Percentiles rank a stretch among this genome's conserved stretches.
Conservation (phyloP, 768 basidiomycete genomes). For the Mycena venus region DNA sequence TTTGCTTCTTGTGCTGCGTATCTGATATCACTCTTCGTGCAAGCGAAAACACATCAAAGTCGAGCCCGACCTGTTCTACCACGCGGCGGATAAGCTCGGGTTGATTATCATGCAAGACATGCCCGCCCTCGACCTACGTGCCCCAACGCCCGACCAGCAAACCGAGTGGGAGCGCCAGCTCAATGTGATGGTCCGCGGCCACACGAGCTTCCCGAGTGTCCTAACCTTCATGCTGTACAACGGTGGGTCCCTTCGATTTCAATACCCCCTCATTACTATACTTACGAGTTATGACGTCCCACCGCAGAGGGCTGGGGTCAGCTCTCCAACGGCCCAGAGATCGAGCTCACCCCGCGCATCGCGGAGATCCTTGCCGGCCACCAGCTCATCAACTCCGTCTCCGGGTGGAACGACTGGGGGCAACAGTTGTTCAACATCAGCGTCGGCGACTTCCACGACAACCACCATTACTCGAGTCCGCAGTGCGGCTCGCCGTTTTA, state of each 20-base stretch:
- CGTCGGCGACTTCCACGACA: not conserved
- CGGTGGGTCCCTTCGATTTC: not conserved
- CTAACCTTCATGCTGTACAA: constrained; percentile 10
- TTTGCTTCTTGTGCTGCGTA: not conserved
- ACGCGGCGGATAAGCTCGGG: not conserved
- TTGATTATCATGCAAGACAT: constrained; percentile 15
- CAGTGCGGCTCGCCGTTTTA: constrained; percentile 15
- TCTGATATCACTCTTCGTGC: not conserved
- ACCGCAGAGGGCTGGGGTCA: constrained; percentile 11
- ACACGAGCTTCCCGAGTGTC: constrained; percentile 6
- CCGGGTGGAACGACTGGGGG: constrained; percentile 5
- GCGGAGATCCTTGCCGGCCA: constrained; percentile 1
- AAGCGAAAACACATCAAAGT: constrained; percentile 14
- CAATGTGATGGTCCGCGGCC: constrained; percentile 3
- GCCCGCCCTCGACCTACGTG: constrained; percentile 1
- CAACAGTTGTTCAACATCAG: not conserved
- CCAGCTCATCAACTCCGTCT: constrained; percentile 15
- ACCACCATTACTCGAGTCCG: constrained; percentile 6
- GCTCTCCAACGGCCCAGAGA: not conserved
- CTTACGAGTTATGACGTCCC: not conserved
- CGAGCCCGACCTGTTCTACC: constrained; percentile 10
- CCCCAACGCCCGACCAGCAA: not conserved
- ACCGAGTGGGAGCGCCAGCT: constrained; percentile 10
- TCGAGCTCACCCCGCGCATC: constrained; percentile 1
- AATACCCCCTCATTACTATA: not conserved